phyloP scores from a whole-genome alignment of 139 green algal genomes.

The Yamagishiella unicocca region DNA sequence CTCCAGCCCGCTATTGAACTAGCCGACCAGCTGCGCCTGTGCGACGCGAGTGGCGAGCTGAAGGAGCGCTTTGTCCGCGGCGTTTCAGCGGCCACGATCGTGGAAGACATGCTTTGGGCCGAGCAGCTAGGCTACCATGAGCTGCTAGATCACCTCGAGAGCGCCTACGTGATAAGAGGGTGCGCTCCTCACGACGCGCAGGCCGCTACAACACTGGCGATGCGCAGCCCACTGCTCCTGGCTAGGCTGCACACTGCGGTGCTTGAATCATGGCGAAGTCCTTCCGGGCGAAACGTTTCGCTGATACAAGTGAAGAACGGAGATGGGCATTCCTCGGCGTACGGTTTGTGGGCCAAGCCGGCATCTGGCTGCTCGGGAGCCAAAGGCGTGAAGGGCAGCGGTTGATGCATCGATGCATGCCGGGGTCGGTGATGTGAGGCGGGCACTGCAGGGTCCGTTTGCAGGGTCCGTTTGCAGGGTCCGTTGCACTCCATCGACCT shows the following conservation, averaged over 20 bases:
- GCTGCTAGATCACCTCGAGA: not conserved
- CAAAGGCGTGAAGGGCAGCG: no score
- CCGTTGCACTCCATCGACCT: no score
- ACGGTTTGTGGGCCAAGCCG: no score
- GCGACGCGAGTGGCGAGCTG: not conserved
- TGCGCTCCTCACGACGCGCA: not conserved
- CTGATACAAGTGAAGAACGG: no score
- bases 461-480: no score
- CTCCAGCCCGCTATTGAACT: not conserved
- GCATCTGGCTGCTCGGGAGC: no score
- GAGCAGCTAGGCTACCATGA: not conserved
- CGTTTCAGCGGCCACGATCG: not conserved
- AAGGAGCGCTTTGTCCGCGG: not conserved
- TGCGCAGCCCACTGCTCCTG: not conserved
- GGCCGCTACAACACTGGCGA: not conserved
- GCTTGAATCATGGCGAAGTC: no score
- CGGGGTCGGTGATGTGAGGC: no score
- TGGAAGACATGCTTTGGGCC: not conserved
- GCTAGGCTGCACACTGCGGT: not conserved
- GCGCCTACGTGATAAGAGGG: not conserved
- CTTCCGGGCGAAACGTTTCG: no score
- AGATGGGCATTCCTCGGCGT: no score
- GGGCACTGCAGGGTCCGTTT: no score
- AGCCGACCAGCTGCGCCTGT: not conserved
- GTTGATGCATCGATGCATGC: no score